Percentiles rank a stretch among this genome's conserved stretches.
Conservation (phyloP, 345 rosid genomes). For the Populus deltoides region DNA sequence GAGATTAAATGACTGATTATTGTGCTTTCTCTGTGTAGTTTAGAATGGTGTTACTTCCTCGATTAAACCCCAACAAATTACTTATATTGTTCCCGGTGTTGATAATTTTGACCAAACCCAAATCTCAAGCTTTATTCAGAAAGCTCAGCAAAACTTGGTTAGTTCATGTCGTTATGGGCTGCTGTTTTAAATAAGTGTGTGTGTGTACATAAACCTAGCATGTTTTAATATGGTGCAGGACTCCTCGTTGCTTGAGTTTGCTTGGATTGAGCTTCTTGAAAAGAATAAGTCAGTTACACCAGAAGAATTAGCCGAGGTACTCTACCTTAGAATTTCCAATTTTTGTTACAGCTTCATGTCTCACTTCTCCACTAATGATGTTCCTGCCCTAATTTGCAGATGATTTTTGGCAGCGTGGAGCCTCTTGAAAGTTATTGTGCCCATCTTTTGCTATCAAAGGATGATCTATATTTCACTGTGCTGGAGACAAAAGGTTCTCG, state of each 20-base stretch:
- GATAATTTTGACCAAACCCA: conserved; percentile 64
- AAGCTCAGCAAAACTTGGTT: conserved; percentile 79
- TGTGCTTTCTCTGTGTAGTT: conserved; percentile 6
- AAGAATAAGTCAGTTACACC: conserved; percentile 73
- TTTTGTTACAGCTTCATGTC: background rate
- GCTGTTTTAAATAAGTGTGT: background rate
- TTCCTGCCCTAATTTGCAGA: conserved; percentile 49
- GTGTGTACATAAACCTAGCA: background rate
- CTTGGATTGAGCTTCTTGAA: conserved; percentile 95
- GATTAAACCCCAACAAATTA: conserved; percentile 84
- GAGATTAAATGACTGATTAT: too few species aligned
- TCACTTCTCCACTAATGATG: conserved; percentile 28
- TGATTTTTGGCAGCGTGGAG: conserved; percentile 74
- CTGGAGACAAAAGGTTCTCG: conserved; percentile 66
- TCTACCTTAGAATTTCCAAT: background rate
- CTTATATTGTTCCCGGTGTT: conserved; percentile 77
- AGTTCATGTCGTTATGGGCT: conserved; percentile 17
- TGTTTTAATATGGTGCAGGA: conserved; percentile 48
- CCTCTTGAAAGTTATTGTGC: conserved; percentile 91
- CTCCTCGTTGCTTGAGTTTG: conserved; percentile 77
- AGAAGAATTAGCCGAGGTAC: conserved; percentile 92
- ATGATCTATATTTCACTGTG: conserved; percentile 72
- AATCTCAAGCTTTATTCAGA: conserved; percentile 57
- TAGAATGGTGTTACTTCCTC: conserved; percentile 79
- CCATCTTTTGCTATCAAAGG: conserved; percentile 82